These are phyloP conservation scores for Musa itinerans DNA, from an alignment of 176 grass and related monocot genomes.

Conservation along the genomic window DNA sequence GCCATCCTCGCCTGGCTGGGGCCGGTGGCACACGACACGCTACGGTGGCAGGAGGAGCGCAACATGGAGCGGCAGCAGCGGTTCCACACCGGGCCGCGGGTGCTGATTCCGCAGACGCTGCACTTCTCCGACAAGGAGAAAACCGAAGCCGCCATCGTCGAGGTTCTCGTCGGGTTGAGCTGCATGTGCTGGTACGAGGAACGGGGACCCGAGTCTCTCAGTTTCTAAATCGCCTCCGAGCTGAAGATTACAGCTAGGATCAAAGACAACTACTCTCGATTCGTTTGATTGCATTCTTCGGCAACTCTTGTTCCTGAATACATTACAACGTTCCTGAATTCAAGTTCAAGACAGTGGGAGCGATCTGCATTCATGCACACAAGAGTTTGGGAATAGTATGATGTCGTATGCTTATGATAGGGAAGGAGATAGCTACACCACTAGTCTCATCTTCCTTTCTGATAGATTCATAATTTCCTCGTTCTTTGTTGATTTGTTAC, in stretches of 20 bases:
- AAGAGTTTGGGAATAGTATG: too few relatives aligned
- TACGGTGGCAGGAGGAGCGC: conserved; percentile 72
- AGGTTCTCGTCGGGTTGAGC: conserved; percentile 89
- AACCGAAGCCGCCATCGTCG: conserved; percentile 76
- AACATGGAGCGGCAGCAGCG: conserved; percentile 76
- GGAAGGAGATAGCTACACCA: too few relatives aligned
- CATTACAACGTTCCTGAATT: too few relatives aligned
- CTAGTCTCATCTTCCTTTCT: too few relatives aligned
- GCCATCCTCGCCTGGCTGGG: conserved; percentile 77
- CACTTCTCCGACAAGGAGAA: conserved; percentile 71
- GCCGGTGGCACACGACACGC: conserved; percentile 61
- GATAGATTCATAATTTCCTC: too few relatives aligned
- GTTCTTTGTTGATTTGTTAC: too few relatives aligned
- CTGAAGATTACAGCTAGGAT: too few relatives aligned
- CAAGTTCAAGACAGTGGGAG: too few relatives aligned
- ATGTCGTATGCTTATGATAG: too few relatives aligned
- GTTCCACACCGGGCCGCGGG: conserved; percentile 40
- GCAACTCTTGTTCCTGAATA: too few relatives aligned
- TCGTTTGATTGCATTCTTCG: not conserved
- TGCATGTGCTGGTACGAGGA: conserved; percentile 92
- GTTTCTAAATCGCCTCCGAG: not conserved
- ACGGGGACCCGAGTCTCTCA: conserved; percentile 41
- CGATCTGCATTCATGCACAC: too few relatives aligned
- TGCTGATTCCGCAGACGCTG: conserved; percentile 67
- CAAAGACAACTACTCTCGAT: too few relatives aligned